phyloP scores from a whole-genome alignment of 495 filamentous ascomycete genomes.

The Xylaria longipes region DNA sequence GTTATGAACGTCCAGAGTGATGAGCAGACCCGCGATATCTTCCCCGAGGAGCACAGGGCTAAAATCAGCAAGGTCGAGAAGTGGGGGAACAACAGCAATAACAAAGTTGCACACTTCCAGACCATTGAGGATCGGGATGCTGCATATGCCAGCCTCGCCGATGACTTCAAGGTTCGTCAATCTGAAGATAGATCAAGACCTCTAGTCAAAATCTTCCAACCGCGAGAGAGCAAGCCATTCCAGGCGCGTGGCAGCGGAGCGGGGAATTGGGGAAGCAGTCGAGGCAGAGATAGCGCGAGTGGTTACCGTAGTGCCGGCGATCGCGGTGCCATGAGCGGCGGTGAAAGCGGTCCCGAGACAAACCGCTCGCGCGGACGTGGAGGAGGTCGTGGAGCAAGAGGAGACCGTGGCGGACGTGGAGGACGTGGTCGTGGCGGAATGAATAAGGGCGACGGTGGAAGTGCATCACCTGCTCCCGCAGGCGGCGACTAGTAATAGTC shows the following conservation, averaged over 20 bases:
- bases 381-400: constrained; percentile 60
- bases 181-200: constrained; percentile 73
- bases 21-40: constrained; percentile 77
- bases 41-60: constrained; percentile 77
- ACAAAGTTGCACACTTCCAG: constrained; percentile 82
- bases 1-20: constrained; percentile 78
- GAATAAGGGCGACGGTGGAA: constrained; percentile 59
- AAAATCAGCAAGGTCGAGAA: constrained; percentile 83
- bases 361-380: constrained; percentile 68
- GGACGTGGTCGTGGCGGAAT: constrained; percentile 67
- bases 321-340: constrained; percentile 51
- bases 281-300: constrained; percentile 61
- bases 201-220: constrained; percentile 79
- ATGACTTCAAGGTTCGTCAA: constrained; percentile 72
- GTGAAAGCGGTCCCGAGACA: constrained; percentile 82
- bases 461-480: constrained; percentile 57
- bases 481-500: constrained; percentile 50
- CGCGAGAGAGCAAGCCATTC: constrained; percentile 58
- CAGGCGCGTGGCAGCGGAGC: constrained; percentile 64
- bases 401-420: constrained; percentile 61
- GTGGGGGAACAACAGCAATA: constrained; percentile 69
- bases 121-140: constrained; percentile 77
- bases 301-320: constrained; percentile 70
- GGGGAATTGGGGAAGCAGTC: constrained; percentile 76
- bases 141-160: constrained; percentile 72